phyloP scores from a whole-genome alignment of 2,329 filamentous ascomycete genomes.

The Cytospora schulzeri region DNA sequence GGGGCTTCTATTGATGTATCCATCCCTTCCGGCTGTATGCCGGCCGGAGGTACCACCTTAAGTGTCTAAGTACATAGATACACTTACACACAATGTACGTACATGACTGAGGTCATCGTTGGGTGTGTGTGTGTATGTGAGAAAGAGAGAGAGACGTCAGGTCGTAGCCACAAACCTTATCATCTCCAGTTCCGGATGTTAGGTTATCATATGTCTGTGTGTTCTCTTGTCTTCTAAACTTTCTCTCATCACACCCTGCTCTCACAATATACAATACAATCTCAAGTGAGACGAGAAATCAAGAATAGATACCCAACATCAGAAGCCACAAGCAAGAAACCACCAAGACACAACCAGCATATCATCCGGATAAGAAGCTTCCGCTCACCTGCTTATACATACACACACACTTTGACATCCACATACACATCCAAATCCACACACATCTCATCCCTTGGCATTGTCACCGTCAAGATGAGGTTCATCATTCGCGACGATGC shows the following conservation, averaged over 20 bases:
- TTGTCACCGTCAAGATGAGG: slow-evolving; percentile 54
- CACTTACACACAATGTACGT: neutral
- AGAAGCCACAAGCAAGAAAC: neutral
- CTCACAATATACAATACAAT: neutral
- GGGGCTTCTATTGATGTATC: neutral
- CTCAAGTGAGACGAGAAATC: neutral
- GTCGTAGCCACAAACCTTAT: slow-evolving; percentile 12
- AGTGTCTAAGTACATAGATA: neutral
- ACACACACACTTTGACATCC: no score
- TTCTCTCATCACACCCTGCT: neutral
- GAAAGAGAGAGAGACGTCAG: no score
- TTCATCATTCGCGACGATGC: slow-evolving; percentile 72
- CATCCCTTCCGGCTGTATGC: slow-evolving; percentile 13
- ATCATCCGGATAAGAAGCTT: neutral
- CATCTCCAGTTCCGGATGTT: slow-evolving; percentile 3
- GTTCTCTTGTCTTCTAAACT: neutral
- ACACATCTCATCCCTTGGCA: neutral
- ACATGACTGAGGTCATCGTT: slow-evolving; percentile 24
- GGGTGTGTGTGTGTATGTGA: no score
- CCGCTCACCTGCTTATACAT: neutral
- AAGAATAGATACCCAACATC: neutral
- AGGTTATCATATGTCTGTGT: neutral
- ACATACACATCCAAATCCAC: neutral
- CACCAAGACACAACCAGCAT: neutral
- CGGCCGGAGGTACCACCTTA: slow-evolving; percentile 15